Conservation (phyloP, 352 stramenopile genomes). For the Phytophthora colocasiae region DNA sequence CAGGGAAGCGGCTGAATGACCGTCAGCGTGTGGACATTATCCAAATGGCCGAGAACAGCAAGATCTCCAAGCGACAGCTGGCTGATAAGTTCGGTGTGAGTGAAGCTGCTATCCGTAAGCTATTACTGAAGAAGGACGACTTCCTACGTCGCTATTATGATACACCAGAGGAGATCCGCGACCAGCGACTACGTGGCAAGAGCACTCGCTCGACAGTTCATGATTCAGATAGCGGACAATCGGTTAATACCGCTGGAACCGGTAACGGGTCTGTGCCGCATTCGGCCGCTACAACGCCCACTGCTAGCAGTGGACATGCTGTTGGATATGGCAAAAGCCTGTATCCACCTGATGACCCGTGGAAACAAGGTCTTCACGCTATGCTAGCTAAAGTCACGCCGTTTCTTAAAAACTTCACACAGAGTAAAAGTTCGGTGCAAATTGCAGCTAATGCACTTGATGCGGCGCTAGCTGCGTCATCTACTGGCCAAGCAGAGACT, state of each 20-base stretch:
- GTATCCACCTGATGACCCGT: slow-evolving; percentile 74
- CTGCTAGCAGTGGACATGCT: not conserved
- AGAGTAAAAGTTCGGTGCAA: slow-evolving; percentile 29
- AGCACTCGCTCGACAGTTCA: slow-evolving; percentile 35
- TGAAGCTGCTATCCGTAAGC: slow-evolving; percentile 81
- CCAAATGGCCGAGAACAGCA: slow-evolving; percentile 79
- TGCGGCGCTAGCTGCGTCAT: slow-evolving; percentile 15
- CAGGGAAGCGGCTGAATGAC: slow-evolving; percentile 81
- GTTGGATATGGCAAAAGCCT: slow-evolving; percentile 42
- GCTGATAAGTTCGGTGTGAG: slow-evolving; percentile 82
- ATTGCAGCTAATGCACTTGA: slow-evolving; percentile 20
- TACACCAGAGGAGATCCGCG: slow-evolving; percentile 76
- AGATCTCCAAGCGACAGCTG: slow-evolving; percentile 81
- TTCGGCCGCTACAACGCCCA: slow-evolving; percentile 5
- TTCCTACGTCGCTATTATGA: slow-evolving; percentile 84
- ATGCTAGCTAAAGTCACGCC: slow-evolving; percentile 62
- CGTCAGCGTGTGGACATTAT: slow-evolving; percentile 88
- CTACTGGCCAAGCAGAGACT: slow-evolving; percentile 4
- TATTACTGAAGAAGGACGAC: slow-evolving; percentile 85
- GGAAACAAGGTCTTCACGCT: slow-evolving; percentile 65
- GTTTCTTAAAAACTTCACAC: slow-evolving; percentile 70
- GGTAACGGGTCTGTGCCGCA: slow-evolving; percentile 3
- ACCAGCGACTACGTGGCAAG: slow-evolving; percentile 74
- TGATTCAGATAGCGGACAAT: slow-evolving; percentile 6
- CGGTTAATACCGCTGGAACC: not conserved